Conservation (phyloP, 768 basidiomycete genomes). For the Termitomyces titanicus region DNA sequence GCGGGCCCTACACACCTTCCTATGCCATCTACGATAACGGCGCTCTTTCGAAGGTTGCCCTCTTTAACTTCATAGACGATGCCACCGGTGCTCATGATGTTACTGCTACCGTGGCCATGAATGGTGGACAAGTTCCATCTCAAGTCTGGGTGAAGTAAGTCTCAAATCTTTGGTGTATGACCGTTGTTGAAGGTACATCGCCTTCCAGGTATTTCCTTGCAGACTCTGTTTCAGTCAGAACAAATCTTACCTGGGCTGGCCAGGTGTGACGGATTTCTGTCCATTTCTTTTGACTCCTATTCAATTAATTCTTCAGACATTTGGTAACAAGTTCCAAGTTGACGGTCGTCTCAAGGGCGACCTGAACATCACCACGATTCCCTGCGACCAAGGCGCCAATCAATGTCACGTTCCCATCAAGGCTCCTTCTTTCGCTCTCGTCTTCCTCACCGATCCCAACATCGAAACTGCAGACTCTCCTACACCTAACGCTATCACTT, state of each 20-base stretch:
- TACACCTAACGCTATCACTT: conserved; percentile 35
- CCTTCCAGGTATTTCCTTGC: conserved; percentile 51
- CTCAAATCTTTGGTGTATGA: conserved; percentile 39
- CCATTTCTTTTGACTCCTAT: not conserved
- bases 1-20: conserved; percentile 52
- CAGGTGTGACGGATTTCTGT: conserved; percentile 41
- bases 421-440: conserved; percentile 72
- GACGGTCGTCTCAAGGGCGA: conserved; percentile 65
- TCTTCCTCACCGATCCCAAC: conserved; percentile 51
- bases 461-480: conserved; percentile 27
- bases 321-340: conserved; percentile 55
- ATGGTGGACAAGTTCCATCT: conserved; percentile 40
- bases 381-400: conserved; percentile 51
- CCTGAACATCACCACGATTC: conserved; percentile 51
- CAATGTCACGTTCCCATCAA: conserved; percentile 59
- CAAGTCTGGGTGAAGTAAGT: conserved; percentile 30
- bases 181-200: not conserved
- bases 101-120: conserved; percentile 45
- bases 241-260: conserved; percentile 74
- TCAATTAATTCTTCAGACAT: conserved; percentile 38
- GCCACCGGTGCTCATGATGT: conserved; percentile 50
- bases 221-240: conserved; percentile 51
- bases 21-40: conserved; percentile 78
- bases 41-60: conserved; percentile 52
- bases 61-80: conserved; percentile 76